phyloP scores from a whole-genome alignment of 129 eudicot species.

The Logfia minima region DNA sequence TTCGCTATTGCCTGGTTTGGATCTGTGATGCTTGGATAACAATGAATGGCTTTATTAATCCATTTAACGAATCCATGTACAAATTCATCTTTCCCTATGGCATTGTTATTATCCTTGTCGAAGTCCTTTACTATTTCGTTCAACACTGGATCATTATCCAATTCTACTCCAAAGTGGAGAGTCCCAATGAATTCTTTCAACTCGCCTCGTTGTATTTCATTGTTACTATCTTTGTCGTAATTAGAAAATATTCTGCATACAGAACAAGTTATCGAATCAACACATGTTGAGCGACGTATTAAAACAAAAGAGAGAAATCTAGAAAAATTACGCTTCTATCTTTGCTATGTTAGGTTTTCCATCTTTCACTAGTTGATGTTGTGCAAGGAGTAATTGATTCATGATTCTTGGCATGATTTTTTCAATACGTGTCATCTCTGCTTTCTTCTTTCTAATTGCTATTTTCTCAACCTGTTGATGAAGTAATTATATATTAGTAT shows the following conservation, averaged over 20 bases:
- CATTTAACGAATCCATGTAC: conserved; percentile 22
- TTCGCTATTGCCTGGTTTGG: conserved; percentile 4
- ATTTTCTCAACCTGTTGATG: background rate
- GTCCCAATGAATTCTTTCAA: background rate
- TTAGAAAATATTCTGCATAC: conserved; percentile 8
- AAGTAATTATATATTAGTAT: background rate
- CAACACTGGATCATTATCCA: conserved; percentile 9
- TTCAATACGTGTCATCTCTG: conserved; percentile 3
- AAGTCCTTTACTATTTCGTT: background rate
- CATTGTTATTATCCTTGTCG: background rate
- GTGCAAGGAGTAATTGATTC: conserved; percentile 15
- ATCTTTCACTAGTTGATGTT: conserved; percentile 19
- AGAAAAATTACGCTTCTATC: background rate
- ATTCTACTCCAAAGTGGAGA: conserved; percentile 1
- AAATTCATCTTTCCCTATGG: conserved; percentile 13
- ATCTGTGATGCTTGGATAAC: conserved; percentile 19
- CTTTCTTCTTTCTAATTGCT: conserved; percentile 1
- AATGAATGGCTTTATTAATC: conserved; percentile 7
- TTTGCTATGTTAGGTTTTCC: background rate
- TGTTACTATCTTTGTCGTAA: background rate
- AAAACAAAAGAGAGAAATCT: background rate
- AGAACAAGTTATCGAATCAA: background rate
- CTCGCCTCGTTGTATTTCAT: conserved; percentile 4
- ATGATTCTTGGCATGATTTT: conserved; percentile 27
- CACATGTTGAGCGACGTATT: background rate